These are phyloP conservation scores for Avicennia marina DNA, from an alignment of 257 asterid genomes.

Conservation along the genomic window DNA sequence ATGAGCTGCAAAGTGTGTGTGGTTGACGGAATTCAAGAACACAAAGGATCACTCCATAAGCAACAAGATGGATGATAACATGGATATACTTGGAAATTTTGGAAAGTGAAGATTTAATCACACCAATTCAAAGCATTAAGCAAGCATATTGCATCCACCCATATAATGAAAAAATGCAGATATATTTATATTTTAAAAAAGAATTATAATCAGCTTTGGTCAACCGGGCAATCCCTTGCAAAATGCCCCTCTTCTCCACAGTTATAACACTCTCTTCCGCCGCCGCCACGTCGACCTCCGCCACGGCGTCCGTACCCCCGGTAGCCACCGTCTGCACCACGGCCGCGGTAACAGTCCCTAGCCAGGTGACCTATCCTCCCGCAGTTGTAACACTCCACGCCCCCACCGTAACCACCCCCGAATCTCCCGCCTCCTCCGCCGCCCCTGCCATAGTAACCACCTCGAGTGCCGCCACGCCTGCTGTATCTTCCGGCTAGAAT, in stretches of 20 bases:
- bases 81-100: no score
- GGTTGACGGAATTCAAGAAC: no score
- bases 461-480: conserved; percentile 22
- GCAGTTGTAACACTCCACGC: conserved; percentile 48
- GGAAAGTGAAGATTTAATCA: no score
- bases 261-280: conserved; percentile 34
- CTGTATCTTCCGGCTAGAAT: conserved; percentile 24
- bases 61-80: no score
- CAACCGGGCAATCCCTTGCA: conserved; percentile 44
- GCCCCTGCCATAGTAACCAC: conserved; percentile 16
- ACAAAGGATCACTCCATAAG: no score
- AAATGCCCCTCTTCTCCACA: conserved; percentile 56
- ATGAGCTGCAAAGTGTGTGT: no score
- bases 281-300: conserved; percentile 24
- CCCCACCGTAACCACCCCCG: conserved; percentile 24
- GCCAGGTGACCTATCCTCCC: conserved; percentile 51
- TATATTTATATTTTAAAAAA: not conserved
- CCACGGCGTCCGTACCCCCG: conserved; percentile 12
- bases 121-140: no score
- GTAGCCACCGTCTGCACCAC: conserved; percentile 24
- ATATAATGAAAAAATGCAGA: not conserved
- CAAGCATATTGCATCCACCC: no score
- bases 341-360: conserved; percentile 37
- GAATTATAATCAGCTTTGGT: conserved; percentile 16
- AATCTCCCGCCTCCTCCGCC: conserved; percentile 17